A percentile compares a stretch with the other conserved stretches of the same genome.
Conservation (phyloP, 2,329 filamentous ascomycete genomes). For the Sporothrix variecibatus region DNA sequence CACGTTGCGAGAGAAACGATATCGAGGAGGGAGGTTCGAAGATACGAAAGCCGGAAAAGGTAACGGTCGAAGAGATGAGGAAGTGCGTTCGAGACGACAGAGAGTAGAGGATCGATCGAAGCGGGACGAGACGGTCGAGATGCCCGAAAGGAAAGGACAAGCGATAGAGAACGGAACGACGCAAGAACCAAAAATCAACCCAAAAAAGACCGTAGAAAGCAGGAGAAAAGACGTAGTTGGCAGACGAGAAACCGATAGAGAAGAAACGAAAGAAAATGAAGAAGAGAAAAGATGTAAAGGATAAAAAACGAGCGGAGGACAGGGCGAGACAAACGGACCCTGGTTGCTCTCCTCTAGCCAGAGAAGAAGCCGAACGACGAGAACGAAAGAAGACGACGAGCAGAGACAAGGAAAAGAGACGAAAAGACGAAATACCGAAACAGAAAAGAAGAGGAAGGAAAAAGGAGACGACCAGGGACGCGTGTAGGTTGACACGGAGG, state of each 20-base stretch:
- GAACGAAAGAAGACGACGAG: conserved; percentile 15
- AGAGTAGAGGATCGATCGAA: not conserved
- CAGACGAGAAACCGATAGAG: not conserved
- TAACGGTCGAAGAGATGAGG: not conserved
- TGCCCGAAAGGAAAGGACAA: conserved; percentile 11
- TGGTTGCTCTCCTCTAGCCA: conserved; percentile 15
- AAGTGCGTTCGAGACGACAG: not conserved
- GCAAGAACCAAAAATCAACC: not conserved
- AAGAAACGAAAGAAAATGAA: not conserved
- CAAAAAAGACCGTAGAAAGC: conserved; percentile 3
- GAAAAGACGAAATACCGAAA: conserved; percentile 21
- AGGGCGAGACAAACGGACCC: conserved; percentile 12
- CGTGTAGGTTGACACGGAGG: not conserved
- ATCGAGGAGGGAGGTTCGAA: not conserved
- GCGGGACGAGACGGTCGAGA: not conserved
- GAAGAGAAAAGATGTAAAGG: not conserved
- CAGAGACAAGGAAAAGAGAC: not conserved
- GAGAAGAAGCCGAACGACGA: conserved; percentile 18
- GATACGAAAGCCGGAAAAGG: not conserved
- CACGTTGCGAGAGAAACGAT: not conserved
- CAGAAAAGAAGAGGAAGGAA: conserved; percentile 24
- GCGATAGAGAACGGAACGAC: not conserved
- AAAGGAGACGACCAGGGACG: conserved; percentile 12
- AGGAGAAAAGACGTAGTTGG: not conserved
- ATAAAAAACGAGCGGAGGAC: conserved; percentile 9